Conservation (phyloP, 768 basidiomycete species). For the Lyophyllum semitale region DNA sequence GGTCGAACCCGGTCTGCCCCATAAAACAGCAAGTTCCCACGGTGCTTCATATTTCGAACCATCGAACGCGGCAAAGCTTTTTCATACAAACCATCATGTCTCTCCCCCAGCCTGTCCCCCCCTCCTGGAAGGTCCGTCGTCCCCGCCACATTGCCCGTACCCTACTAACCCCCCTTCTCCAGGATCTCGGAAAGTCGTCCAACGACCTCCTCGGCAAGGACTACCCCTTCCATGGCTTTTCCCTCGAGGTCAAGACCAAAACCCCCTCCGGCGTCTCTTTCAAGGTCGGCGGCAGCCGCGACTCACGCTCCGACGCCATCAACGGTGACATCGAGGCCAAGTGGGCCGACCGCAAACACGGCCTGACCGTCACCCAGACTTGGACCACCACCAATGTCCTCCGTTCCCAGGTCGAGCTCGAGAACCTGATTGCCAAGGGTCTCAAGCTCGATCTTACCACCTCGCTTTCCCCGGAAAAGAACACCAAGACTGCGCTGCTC, state of each 20-base stretch:
- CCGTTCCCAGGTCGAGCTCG: conserved; percentile 89
- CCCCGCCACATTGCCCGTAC: neutral
- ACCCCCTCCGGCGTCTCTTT: conserved; percentile 90
- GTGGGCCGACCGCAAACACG: conserved; percentile 88
- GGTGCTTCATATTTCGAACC: conserved; percentile 18
- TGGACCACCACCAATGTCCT: conserved; percentile 96
- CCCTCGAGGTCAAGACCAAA: conserved; percentile 86
- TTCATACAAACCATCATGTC: conserved; percentile 58
- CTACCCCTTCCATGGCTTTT: conserved; percentile 75
- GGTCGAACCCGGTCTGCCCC: conserved; percentile 16
- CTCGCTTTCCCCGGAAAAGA: conserved; percentile 84
- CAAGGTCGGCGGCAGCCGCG: conserved; percentile 86
- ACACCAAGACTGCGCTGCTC: conserved; percentile 80
- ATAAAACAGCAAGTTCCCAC: conserved; percentile 21
- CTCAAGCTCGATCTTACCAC: conserved; percentile 93
- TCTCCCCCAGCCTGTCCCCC: conserved; percentile 93
- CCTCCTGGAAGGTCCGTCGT: conserved; percentile 84
- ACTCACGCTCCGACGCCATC: conserved; percentile 74
- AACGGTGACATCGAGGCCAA: conserved; percentile 94
- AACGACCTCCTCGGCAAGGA: conserved; percentile 93
- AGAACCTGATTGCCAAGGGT: conserved; percentile 96
- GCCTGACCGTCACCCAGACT: conserved; percentile 89
- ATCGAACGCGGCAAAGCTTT: conserved; percentile 13
- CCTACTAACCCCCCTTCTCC: conserved; percentile 13
- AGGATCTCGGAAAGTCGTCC: conserved; percentile 98